Evolutionary conservation across 2,329 filamentous ascomycete genomes (phyloP).

Genomic region (Dactylellina parvicollis): DNA sequence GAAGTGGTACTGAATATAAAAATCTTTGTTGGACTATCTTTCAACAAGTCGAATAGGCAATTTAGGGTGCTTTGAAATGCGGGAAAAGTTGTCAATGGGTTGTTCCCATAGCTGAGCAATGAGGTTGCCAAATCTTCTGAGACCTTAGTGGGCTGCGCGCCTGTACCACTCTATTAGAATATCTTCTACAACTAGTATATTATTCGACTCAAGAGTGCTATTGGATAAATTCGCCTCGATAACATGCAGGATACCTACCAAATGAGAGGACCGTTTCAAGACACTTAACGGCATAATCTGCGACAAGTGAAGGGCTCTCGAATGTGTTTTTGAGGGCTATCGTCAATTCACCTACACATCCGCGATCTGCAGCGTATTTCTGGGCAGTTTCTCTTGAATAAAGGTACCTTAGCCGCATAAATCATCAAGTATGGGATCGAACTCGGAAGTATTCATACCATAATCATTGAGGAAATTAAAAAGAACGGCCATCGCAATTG

Average conservation of each 20-base stretch:
- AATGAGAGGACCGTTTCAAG: slow-evolving; percentile 23
- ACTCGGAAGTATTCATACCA: slow-evolving; percentile 8
- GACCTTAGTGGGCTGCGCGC: not conserved
- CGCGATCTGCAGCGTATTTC: slow-evolving; percentile 16
- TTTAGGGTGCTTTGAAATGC: slow-evolving; percentile 21
- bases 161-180: not conserved
- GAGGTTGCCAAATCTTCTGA: not conserved
- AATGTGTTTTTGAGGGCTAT: not conserved
- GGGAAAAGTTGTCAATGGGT: not conserved
- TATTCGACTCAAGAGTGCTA: not conserved
- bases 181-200: not conserved
- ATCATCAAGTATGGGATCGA: not conserved
- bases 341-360: not conserved
- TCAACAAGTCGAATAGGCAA: slow-evolving; percentile 1
- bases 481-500: slow-evolving; percentile 23
- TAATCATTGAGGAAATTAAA: slow-evolving; percentile 51
- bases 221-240: too few species aligned
- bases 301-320: not conserved
- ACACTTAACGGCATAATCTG: slow-evolving; percentile 31
- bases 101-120: slow-evolving; percentile 16
- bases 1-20: not conserved
- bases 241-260: slow-evolving; percentile 6
- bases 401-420: not conserved
- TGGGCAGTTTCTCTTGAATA: slow-evolving; percentile 32
- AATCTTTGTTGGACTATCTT: slow-evolving; percentile 10